Conservation (phyloP, 2,329 filamentous ascomycete genomes). For the Rhynchosporium agropyri region DNA sequence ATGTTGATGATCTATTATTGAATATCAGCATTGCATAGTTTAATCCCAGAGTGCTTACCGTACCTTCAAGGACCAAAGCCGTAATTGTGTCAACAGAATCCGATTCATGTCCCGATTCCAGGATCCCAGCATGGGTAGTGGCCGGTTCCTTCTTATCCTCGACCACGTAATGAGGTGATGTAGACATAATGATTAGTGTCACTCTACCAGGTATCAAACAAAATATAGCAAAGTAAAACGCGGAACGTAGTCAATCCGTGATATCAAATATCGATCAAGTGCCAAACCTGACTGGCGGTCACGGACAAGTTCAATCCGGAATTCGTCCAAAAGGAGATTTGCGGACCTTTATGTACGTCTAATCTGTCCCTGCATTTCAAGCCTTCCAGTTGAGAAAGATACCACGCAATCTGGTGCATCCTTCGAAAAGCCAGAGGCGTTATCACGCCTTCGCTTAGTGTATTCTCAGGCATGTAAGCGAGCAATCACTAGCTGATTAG, state of each 20-base stretch:
- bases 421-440: background rate
- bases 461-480: conserved; percentile 6
- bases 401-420: too few species aligned
- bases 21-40: background rate
- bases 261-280: background rate
- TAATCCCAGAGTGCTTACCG: conserved; percentile 3
- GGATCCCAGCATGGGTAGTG: background rate
- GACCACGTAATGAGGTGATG: background rate
- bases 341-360: conserved; percentile 7
- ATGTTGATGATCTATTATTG: conserved; percentile 47
- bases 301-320: background rate
- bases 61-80: conserved; percentile 41
- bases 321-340: background rate
- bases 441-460: conserved; percentile 19
- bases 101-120: conserved; percentile 12
- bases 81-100: conserved; percentile 37
- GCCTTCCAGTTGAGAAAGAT: background rate
- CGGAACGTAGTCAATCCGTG: too few species aligned
- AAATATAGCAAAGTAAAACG: too few species aligned
- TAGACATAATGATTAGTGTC: conserved; percentile 5
- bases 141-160: conserved; percentile 14
- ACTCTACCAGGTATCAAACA: background rate
- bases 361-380: background rate
- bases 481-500: conserved; percentile 7
- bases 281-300: background rate